Base-by-base conservation (phyloP, 768 basidiomycete genomes). In the Pholiota conissans region DNA sequence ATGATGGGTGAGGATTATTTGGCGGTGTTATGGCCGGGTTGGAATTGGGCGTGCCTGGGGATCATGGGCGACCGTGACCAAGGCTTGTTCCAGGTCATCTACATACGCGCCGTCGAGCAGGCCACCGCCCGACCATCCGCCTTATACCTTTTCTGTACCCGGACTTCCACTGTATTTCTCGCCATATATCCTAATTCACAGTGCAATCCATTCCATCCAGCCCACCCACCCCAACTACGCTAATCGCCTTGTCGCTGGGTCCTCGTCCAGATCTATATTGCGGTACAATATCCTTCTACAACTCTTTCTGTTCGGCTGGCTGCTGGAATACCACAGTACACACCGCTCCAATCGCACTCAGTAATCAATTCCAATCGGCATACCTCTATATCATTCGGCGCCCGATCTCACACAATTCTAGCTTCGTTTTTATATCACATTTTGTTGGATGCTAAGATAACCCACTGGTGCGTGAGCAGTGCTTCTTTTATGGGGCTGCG, bases 71-170 rank as follows among this genome's bases (percentile, higher is more conserved):
- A 18, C 27, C n/a, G 26, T 10, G 49, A 28, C 14, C 48, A 28
- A 49, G 49, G 20, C 49, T 32, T 34, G 49, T 32, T n/a, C n/a
- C n/a, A n/a, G n/a, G n/a, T n/a, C n/a, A n/a, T n/a, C n/a, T n/a
- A n/a, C 24, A 16, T 29, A 27, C 39, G 52, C 39, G 37, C 26
- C 37, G 24, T 34, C 30, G 40, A 40, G 40, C 37, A 45, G 37
- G 37, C 52, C 39, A 53, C 37, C 20, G 53, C 20, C 42, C 42
- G 22, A 45, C 29, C 52, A 55, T 53, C 34, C 42, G 45, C 50
- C 59, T 45, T 62, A 65, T 65, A 65, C 61, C 61, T 52, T 49
- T 52, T 24, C 59, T 62, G 59, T 65, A 61, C 52, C 46, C 34
- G 57, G 56, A 52, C 18, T 22, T 29, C 29, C 24, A 52, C 35